Base-by-base conservation (phyloP, 2,329 filamentous ascomycete genomes). In the Phaeosphaeriaceae sp. region DNA sequence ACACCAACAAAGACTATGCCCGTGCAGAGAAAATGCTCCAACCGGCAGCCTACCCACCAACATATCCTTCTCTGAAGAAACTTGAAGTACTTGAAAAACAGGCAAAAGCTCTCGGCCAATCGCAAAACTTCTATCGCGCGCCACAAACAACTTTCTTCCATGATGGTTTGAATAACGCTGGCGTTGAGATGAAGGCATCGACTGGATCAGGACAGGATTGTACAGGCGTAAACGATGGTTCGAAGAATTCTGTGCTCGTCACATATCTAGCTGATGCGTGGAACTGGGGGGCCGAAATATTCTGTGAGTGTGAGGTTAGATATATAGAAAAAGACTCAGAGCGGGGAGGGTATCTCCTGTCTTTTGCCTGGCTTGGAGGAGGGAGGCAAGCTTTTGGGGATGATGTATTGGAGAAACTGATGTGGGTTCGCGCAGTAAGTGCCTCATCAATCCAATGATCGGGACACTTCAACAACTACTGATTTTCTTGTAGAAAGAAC, bases 211-310 rank as follows among this genome's bases (percentile, higher is more conserved):
- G 86, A 1, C 83, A 86, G 67, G 86, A 89, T 56, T 72, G 70
- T 32, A 87, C 85, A 0, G 86, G 86, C 1, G 58, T 87, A 49
- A 88, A 89, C 57, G 86, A 89, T 65, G 84, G 84, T 2, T 87
- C 83, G 23, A 88, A 88, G 70, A 87, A 80, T 15, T 86, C 82
- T 9, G 87, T 83, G 0, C 75, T 85, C 1, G 83, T 87, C 30
- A 89, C 86, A 0, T 89, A 89, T 60, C 73, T 89, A 6, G 79
- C 83, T 6, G 86, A 89, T 66, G 85, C 87, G 1, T 88, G 85
- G 86, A 87, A 87, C 60, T 87, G 85, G 84, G 87, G 86, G 7
- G 84, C 86, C 11, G 85, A 89, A 61, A 83, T 89, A 2, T 89
- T 89, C 54, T 89, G 86, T 68, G 81, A 85, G 58, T 85, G 84